These are phyloP conservation scores for Candida koratica DNA, from an alignment of 805 yeast genomes.

Conservation along the genomic window DNA sequence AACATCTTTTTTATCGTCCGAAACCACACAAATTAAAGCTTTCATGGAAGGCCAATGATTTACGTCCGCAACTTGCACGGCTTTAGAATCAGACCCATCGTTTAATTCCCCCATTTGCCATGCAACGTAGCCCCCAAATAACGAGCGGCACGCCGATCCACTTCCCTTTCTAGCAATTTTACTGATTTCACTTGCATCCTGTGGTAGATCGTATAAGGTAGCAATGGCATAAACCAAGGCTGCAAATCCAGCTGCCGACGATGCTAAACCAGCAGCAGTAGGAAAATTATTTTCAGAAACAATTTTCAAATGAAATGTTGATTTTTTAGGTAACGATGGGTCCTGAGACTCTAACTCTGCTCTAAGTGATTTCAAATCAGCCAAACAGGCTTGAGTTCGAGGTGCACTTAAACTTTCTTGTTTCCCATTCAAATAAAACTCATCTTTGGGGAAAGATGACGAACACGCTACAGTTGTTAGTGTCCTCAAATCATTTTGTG, in stretches of 20 bases:
- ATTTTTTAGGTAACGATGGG: conserved; percentile 50
- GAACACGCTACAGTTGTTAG: conserved; percentile 82
- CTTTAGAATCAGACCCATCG: conserved; percentile 91
- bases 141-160: conserved; percentile 96
- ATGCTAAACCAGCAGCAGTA: conserved; percentile 97
- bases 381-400: conserved; percentile 68
- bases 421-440: conserved; percentile 82
- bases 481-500: conserved; percentile 88
- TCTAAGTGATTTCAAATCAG: conserved; percentile 70
- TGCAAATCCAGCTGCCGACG: conserved; percentile 98
- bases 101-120: conserved; percentile 89
- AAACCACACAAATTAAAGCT: conserved; percentile 88
- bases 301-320: conserved; percentile 66
- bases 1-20: conserved; percentile 91
- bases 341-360: conserved; percentile 46
- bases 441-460: conserved; percentile 53
- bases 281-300: conserved; percentile 97
- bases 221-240: conserved; percentile 92
- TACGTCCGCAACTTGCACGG: conserved; percentile 83
- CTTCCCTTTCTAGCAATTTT: conserved; percentile 97
- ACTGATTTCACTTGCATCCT: conserved; percentile 77
- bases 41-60: conserved; percentile 90
- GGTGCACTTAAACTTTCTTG: conserved; percentile 64
- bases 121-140: conserved; percentile 96
- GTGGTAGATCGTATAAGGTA: conserved; percentile 78